Base-by-base conservation (phyloP, 139 green algal genomes). In the Tetraselmis striata region DNA sequence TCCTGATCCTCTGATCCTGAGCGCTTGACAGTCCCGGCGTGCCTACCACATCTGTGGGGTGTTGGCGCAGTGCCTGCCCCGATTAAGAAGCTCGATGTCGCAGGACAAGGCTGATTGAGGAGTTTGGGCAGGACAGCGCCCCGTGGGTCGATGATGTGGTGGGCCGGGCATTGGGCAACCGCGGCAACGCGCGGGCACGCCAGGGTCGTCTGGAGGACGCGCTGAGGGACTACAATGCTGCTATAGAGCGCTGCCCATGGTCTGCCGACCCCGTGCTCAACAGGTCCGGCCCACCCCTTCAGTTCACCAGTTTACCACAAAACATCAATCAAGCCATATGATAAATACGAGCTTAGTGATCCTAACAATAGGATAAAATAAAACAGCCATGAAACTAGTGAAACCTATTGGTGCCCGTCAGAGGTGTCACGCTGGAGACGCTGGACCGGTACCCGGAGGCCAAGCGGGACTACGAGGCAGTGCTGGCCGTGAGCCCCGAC, bases 201-300 rank as follows among this genome's bases (percentile, higher is more conserved):
- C 94, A 96, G 90, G 94, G 92, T 29, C 82, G 84, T 77, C 79
- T 95, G 79, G 2, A 89, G 58, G 88, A 88, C 28, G 93, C 94
- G 0, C 77, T 98, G 31, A 59, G 58, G 0, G 94, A 97, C 87
- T 97, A 94, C 87, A 95, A 96, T 83, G 77, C 77, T 0, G 81
- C 91, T 32, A 96, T 96, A 27, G 30, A 83, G 28, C 75, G 32
- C 27, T 96, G 93, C 83, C 95, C 95, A 30, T 97, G 94, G 93
- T 88, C 82, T 23, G 91, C 94, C 23, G 94, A 98, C 83, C 94
- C 95, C 1, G 91, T 97, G 59, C 87, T 98, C 28, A 98, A 98
- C 87, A 86, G 90, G 87, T 86, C n/a, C n/a, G n/a, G n/a, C n/a
- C n/a, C n/a, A n/a, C n/a, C n/a, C n/a, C n/a, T n/a, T n/a, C n/a